These are phyloP conservation scores for Populus davidiana DNA, from an alignment of 345 rosid species.

Conservation along the genomic window DNA sequence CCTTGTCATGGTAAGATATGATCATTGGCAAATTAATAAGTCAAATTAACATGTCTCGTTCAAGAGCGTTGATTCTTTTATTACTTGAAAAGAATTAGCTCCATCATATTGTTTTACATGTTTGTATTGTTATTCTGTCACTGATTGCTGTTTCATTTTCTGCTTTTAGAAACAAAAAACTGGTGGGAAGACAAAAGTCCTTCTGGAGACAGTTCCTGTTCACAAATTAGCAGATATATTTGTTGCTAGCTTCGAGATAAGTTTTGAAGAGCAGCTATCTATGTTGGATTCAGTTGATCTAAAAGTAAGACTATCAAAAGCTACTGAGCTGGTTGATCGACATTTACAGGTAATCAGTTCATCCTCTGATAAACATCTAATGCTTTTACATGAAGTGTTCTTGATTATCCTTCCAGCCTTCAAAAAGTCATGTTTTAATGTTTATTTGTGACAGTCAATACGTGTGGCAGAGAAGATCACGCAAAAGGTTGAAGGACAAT, in stretches of 20 bases:
- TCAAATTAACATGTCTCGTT: background rate
- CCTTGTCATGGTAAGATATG: background rate
- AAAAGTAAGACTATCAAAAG: slow-evolving; percentile 89
- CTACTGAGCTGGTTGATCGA: slow-evolving; percentile 94
- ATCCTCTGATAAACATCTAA: slow-evolving; percentile 8
- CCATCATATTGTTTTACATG: background rate
- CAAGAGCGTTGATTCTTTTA: background rate
- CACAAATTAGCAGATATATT: slow-evolving; percentile 98
- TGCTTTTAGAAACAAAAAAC: slow-evolving; percentile 81
- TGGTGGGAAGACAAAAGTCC: slow-evolving; percentile 90
- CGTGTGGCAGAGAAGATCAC: slow-evolving; percentile 99
- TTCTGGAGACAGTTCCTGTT: slow-evolving; percentile 92
- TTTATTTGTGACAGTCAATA: slow-evolving; percentile 76
- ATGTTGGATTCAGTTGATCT: slow-evolving; percentile 96
- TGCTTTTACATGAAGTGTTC: slow-evolving; percentile 6
- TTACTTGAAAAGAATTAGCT: background rate
- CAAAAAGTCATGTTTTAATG: slow-evolving; percentile 22
- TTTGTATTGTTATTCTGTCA: background rate
- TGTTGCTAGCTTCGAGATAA: slow-evolving; percentile 99
- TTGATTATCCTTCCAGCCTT: slow-evolving; percentile 20
- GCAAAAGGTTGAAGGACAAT: slow-evolving; percentile 96
- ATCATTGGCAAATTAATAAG: background rate
- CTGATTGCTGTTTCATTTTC: slow-evolving; percentile 10
- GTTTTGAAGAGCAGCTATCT: slow-evolving; percentile 91
- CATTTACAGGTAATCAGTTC: slow-evolving; percentile 78